Conservation (phyloP, 352 stramenopile genomes). For the Phytophthora parvispora region DNA sequence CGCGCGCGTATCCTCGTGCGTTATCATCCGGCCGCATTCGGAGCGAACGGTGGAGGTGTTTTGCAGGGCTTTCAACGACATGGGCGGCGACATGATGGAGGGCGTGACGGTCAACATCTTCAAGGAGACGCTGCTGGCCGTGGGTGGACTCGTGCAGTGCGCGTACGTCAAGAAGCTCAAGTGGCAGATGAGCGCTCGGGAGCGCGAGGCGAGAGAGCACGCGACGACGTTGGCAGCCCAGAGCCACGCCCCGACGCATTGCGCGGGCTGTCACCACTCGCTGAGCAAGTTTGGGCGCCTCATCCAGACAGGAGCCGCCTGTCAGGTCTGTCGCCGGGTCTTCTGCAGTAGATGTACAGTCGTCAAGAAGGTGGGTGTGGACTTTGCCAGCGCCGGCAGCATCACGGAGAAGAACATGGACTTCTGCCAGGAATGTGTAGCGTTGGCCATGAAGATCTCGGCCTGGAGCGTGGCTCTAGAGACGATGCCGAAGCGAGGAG, state of each 20-base stretch:
- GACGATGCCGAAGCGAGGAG: slow-evolving; percentile 27
- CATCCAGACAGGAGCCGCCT: slow-evolving; percentile 31
- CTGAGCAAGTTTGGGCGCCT: slow-evolving; percentile 36
- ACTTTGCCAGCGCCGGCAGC: slow-evolving; percentile 37
- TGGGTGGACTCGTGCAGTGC: slow-evolving; percentile 50
- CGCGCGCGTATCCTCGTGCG: slow-evolving; percentile 48
- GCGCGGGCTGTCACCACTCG: slow-evolving; percentile 37
- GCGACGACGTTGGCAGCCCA: slow-evolving; percentile 17
- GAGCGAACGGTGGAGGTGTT: slow-evolving; percentile 55
- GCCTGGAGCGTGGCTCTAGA: slow-evolving; percentile 52
- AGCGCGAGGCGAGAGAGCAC: slow-evolving; percentile 30
- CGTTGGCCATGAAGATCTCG: slow-evolving; percentile 43
- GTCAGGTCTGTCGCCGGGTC: slow-evolving; percentile 41
- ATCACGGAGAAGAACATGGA: slow-evolving; percentile 53
- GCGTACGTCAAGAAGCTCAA: slow-evolving; percentile 72
- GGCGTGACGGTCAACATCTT: slow-evolving; percentile 45
- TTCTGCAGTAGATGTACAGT: slow-evolving; percentile 57
- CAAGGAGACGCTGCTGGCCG: slow-evolving; percentile 45
- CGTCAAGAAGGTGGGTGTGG: slow-evolving; percentile 43
- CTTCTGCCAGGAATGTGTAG: slow-evolving; percentile 63
- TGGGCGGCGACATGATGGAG: slow-evolving; percentile 46
- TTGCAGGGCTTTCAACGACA: slow-evolving; percentile 55
- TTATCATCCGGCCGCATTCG: slow-evolving; percentile 45
- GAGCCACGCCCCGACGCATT: slow-evolving; percentile 27
- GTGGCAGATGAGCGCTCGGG: slow-evolving; percentile 52